Base-by-base conservation (phyloP, 768 basidiomycete species). In the Rubroboletus satanas region DNA sequence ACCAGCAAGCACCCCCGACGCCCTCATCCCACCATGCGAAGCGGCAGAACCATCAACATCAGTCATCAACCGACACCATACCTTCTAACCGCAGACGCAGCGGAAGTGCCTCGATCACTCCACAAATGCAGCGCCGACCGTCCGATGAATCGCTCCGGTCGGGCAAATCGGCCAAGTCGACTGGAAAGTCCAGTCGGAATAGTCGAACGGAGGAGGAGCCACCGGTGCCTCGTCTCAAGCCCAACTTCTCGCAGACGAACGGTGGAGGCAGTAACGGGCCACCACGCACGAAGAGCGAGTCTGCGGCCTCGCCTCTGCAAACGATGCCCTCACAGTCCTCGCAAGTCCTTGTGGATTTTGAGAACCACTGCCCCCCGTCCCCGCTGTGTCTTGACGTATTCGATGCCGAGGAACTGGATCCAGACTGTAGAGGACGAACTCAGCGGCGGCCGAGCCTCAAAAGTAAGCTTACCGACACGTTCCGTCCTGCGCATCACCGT, bases 271-370 rank as follows among this genome's bases (percentile, higher is more conserved):
- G 17, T 31, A 61, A 28, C 21, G 60, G 60, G 41, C 63, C 64
- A 23, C 54, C 76, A 10, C 76, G 80, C 33, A 75, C 72, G 62
- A 81, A 83, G 73, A 81, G 83, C 51, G 81, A 81, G 75, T 79
- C 81, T 0, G 60, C 76, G 10, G 64, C 70, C 33, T 53, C 59
- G 8, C 60, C 67, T 31, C 14, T 63, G 41, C 63, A 54, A 11
- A 56, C 59, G 28, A 50, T 62, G 14, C 15, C 59, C 17, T 72
- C 59, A n/a, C 61, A 58, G 35, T 62, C 66, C 5, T 69, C 68
- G 32, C 69, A 70, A 18, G 59, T 66, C 5, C 32, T 68, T 46
- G 59, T 66, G 9, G 66, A 68, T 33, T 53, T 66, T 31, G 69
- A 70, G 43, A 52, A 17, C 32, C 44, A 54, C 41, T 54, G 55